phyloP scores from a whole-genome alignment of 129 eudicot species.

The Flaveria brownii region DNA sequence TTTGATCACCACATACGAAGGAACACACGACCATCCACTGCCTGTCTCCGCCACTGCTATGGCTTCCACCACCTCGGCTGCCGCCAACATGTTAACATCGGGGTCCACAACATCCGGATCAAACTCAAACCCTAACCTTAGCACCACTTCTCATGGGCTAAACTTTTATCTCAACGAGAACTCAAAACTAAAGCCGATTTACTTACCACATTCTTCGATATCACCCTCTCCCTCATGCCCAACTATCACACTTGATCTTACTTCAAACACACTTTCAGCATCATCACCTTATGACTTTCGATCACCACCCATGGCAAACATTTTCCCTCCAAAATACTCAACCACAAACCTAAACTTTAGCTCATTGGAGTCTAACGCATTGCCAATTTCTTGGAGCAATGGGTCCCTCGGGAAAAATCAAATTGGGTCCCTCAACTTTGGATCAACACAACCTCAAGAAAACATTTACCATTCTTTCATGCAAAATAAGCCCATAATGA shows the following conservation, averaged over 20 bases:
- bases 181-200: constrained; percentile 57
- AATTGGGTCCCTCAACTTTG: constrained; percentile 52
- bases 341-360: constrained; percentile 73
- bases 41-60: constrained; percentile 79
- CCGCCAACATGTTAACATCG: constrained; percentile 68
- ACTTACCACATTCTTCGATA: constrained; percentile 64
- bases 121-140: constrained; percentile 32
- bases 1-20: constrained; percentile 85
- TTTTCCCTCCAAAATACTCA: constrained; percentile 53
- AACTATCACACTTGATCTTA: constrained; percentile 87
- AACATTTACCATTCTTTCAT: constrained; percentile 46
- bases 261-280: constrained; percentile 66
- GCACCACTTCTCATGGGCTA: constrained; percentile 39
- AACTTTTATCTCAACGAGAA: constrained; percentile 67
- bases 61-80: constrained; percentile 90
- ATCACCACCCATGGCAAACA: constrained; percentile 25
- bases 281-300: constrained; percentile 46
- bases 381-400: constrained; percentile 66
- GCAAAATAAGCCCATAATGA: constrained; percentile 46
- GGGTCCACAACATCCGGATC: constrained; percentile 57
- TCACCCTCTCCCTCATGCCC: constrained; percentile 68
- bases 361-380: constrained; percentile 54
- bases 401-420: constrained; percentile 53
- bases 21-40: constrained; percentile 87
- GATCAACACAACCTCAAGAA: constrained; percentile 53